These are phyloP conservation scores for Ceratocystis destructans DNA, from an alignment of 2,329 filamentous ascomycete species.

Conservation along the genomic window DNA sequence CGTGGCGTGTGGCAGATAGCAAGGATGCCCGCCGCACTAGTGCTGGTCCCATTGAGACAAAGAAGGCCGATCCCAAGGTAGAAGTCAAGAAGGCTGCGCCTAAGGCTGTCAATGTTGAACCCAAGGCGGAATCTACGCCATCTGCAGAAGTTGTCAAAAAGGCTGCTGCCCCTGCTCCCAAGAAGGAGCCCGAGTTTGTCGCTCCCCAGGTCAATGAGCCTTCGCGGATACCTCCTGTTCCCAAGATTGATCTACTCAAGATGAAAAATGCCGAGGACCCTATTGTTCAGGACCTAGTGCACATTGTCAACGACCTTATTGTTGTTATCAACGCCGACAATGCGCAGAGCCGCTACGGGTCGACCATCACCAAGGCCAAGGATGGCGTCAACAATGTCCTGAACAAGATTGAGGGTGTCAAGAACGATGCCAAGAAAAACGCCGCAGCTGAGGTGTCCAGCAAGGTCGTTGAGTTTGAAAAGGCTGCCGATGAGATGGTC, in stretches of 20 bases:
- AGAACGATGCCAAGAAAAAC: slow-evolving; percentile 51
- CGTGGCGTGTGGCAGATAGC: slow-evolving; percentile 59
- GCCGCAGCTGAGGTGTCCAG: slow-evolving; percentile 62
- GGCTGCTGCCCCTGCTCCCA: slow-evolving; percentile 21
- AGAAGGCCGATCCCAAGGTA: slow-evolving; percentile 24
- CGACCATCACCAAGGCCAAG: slow-evolving; percentile 75
- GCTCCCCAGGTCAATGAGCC: slow-evolving; percentile 52
- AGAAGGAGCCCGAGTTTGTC: slow-evolving; percentile 31
- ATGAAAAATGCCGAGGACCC: slow-evolving; percentile 68
- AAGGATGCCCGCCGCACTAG: slow-evolving; percentile 47
- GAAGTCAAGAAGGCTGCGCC: slow-evolving; percentile 24
- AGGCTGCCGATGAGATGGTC: slow-evolving; percentile 75
- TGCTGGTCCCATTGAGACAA: slow-evolving; percentile 31
- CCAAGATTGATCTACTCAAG: slow-evolving; percentile 64
- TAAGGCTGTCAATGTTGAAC: slow-evolving; percentile 23
- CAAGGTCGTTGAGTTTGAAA: slow-evolving; percentile 67
- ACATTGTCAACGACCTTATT: slow-evolving; percentile 93
- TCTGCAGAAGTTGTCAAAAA: slow-evolving; percentile 24
- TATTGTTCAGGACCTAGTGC: slow-evolving; percentile 82
- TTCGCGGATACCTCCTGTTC: slow-evolving; percentile 47
- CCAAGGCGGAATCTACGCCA: slow-evolving; percentile 24
- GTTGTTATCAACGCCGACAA: slow-evolving; percentile 81
- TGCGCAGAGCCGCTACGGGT: slow-evolving; percentile 60
- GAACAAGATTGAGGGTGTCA: slow-evolving; percentile 60
- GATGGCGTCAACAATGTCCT: slow-evolving; percentile 65